A percentile compares a stretch with the other conserved stretches of the same genome.
phyloP scores from a whole-genome alignment of 1,284 basidiomycete genomes.

The Albatrellus sp. region DNA sequence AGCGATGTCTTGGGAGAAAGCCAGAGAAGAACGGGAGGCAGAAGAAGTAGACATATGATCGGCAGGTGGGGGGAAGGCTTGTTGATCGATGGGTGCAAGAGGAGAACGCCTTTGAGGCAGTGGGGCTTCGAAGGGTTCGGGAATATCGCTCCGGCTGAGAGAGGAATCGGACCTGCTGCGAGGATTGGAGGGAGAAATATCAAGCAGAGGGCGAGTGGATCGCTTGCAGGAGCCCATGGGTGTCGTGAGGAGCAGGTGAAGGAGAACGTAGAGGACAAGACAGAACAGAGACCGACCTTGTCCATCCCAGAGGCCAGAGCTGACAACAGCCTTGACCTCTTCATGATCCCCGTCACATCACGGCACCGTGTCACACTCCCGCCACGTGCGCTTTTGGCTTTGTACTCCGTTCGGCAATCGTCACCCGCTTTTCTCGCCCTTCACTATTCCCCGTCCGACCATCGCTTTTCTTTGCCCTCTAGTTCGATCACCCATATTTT shows the following conservation, averaged over 20 bases:
- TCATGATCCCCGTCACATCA: conserved; percentile 2
- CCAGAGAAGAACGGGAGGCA: conserved; percentile 1
- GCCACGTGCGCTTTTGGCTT: conserved; percentile 1
- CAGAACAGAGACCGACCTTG: not conserved
- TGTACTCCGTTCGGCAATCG: conserved; percentile 6
- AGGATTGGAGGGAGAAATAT: not conserved
- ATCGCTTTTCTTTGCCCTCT: no score
- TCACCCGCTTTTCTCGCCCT: not conserved
- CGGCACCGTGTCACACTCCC: not conserved
- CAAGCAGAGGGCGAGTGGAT: conserved; percentile 6
- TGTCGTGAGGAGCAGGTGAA: not conserved
- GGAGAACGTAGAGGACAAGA: not conserved
- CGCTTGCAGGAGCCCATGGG: conserved; percentile 3
- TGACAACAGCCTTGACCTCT: not conserved
- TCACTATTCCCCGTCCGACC: not conserved
- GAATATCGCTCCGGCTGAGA: not conserved
- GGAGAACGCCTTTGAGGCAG: conserved; percentile 8
- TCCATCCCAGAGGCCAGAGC: not conserved
- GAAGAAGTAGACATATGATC: conserved; percentile 3
- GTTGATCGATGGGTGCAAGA: conserved; percentile 11
- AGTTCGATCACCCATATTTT: no score
- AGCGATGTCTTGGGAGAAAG: conserved; percentile 2
- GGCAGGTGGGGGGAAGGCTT: conserved; percentile 3
- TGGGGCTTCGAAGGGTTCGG: conserved; percentile 6
- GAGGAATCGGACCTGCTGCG: conserved; percentile 1